phyloP scores from a whole-genome alignment of 345 rosid species.

The Hibiscus mutabilis region DNA sequence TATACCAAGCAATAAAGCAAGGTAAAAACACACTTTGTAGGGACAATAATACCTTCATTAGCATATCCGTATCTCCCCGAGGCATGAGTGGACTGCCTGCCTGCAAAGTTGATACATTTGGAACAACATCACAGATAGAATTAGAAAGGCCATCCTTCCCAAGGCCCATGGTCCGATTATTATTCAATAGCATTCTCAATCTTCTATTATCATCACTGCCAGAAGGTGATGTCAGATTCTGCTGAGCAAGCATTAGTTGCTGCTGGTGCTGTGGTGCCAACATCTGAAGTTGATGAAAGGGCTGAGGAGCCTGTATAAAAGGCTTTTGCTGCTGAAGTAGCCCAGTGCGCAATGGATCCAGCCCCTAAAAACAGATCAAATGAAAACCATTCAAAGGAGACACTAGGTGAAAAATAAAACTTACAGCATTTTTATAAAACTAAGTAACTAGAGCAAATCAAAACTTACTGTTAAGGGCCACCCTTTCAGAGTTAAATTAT shows the following conservation, averaged over 20 bases:
- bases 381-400: conserved; percentile 1
- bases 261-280: conserved; percentile 87
- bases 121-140: conserved; percentile 29
- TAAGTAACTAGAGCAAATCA: too few relatives aligned
- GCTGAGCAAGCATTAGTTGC: conserved; percentile 88
- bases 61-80: conserved; percentile 37
- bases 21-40: not conserved
- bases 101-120: conserved; percentile 34
- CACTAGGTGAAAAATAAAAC: not conserved
- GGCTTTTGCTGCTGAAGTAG: conserved; percentile 79
- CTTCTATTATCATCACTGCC: conserved; percentile 71
- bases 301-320: conserved; percentile 79
- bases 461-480: conserved; percentile 86
- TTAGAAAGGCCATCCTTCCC: conserved; percentile 11
- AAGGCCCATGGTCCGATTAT: conserved; percentile 27
- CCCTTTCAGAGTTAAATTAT: conserved; percentile 85
- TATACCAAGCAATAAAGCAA: not conserved
- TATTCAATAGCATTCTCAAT: conserved; percentile 63
- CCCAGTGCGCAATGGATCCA: conserved; percentile 71
- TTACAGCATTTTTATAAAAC: not conserved
- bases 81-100: conserved; percentile 28
- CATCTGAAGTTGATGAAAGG: conserved; percentile 87
- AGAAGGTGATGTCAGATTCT: conserved; percentile 71
- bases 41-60: conserved; percentile 14
- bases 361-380: conserved; percentile 39